phyloP scores from a whole-genome alignment of 2,329 filamentous ascomycete genomes.

The Colletotrichum sp. region DNA sequence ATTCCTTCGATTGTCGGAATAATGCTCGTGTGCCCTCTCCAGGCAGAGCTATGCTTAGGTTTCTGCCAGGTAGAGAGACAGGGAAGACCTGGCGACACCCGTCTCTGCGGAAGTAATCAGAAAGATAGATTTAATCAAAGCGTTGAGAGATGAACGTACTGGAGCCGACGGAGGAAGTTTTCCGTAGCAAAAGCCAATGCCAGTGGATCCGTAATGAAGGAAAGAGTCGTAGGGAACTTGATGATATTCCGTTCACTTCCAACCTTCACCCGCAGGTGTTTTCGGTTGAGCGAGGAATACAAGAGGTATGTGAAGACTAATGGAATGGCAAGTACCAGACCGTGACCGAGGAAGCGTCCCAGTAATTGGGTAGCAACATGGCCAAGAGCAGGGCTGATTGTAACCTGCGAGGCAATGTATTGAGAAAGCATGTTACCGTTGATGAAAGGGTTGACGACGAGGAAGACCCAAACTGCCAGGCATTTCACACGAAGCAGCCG shows the following conservation, averaged over 20 bases:
- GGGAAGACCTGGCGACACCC: neutral
- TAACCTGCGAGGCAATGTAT: neutral
- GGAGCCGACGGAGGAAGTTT: neutral
- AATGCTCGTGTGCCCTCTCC: neutral
- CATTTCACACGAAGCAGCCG: neutral
- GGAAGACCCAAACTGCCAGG: neutral
- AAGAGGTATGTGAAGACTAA: neutral
- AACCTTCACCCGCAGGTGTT: neutral
- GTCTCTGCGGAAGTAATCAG: neutral
- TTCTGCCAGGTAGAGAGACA: neutral
- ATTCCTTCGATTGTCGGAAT: neutral
- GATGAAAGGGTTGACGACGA: neutral
- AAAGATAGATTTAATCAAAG: neutral
- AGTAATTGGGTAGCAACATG: neutral
- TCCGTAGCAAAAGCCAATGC: neutral
- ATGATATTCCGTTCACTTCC: neutral
- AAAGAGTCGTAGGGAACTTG: neutral
- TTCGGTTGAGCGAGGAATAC: neutral
- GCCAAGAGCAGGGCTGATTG: neutral
- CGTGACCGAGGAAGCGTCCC: neutral
- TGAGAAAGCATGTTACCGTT: neutral
- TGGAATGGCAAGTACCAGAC: neutral
- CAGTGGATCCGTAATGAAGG: neutral
- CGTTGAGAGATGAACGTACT: neutral
- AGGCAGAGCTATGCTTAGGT: neutral